A percentile compares a stretch with the other conserved stretches of the same genome.
These are phyloP conservation scores for Euphorbia lathyris DNA, from an alignment of 345 rosid genomes.

Conservation along the genomic window DNA sequence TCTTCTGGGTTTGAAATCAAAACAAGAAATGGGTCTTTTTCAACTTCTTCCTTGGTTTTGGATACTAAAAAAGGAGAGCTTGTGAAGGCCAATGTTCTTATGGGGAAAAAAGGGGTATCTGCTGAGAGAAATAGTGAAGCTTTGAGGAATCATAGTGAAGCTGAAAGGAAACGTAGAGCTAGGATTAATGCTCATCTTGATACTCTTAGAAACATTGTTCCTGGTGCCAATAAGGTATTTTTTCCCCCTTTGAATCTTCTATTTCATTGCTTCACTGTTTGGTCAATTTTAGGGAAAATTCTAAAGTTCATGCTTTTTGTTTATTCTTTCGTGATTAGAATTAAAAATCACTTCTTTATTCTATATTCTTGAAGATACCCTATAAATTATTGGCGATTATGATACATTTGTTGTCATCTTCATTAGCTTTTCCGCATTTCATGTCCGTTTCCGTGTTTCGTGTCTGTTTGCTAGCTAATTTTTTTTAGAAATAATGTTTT, in stretches of 20 bases:
- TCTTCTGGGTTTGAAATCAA: neutral
- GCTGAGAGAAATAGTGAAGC: conserved; percentile 54
- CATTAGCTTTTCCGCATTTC: too few relatives aligned
- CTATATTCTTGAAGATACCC: neutral
- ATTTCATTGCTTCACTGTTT: too few relatives aligned
- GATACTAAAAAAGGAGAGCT: conserved; percentile 55
- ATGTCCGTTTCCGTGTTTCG: too few relatives aligned
- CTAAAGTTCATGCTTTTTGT: neutral
- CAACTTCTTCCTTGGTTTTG: conserved; percentile 41
- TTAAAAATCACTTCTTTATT: neutral
- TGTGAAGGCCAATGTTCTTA: conserved; percentile 44
- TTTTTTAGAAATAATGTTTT: too few relatives aligned
- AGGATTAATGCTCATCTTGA: conserved; percentile 71
- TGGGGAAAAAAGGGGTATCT: conserved; percentile 43
- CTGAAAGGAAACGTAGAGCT: conserved; percentile 76
- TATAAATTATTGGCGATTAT: neutral
- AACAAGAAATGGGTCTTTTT: conserved; percentile 9
- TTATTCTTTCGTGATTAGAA: neutral
- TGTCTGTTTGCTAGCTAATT: too few relatives aligned
- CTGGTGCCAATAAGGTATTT: conserved; percentile 53
- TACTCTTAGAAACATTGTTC: conserved; percentile 56
- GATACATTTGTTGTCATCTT: too few relatives aligned
- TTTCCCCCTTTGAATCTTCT: neutral
- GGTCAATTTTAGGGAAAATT: neutral
- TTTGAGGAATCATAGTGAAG: conserved; percentile 65